These are phyloP conservation scores for Castanopsis chinensis DNA, from an alignment of 306 rosid species.

Conservation along the genomic window DNA sequence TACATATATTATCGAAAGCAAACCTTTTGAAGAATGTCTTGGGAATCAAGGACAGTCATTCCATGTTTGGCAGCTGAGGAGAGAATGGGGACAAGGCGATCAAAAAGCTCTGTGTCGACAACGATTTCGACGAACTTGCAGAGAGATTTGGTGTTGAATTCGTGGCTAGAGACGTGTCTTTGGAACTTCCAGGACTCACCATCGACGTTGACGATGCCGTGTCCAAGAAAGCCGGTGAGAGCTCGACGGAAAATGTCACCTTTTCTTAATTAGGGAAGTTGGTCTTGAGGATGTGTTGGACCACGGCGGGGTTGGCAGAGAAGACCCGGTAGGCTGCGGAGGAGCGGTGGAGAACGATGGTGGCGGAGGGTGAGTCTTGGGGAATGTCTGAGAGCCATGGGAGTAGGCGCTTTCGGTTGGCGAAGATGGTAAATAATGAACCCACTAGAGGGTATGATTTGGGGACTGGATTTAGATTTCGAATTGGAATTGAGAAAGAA, in stretches of 20 bases:
- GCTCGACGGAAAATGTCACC: slow-evolving; percentile 1
- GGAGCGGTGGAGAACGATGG: too few species aligned
- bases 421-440: neutral
- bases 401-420: too few species aligned
- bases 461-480: slow-evolving; percentile 24
- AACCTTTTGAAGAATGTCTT: too few species aligned
- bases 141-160: too few species aligned
- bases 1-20: slow-evolving; percentile 49
- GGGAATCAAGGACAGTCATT: neutral
- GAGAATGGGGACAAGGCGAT: neutral
- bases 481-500: neutral
- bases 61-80: neutral
- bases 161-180: too few species aligned
- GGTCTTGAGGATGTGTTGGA: slow-evolving; percentile 1
- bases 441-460: slow-evolving; percentile 57
- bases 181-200: too few species aligned
- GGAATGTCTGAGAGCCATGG: neutral
- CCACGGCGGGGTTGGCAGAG: neutral
- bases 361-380: slow-evolving; percentile 18
- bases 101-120: slow-evolving; percentile 16
- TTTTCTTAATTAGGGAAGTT: slow-evolving; percentile 31
- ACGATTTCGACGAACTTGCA: too few species aligned
- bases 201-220: too few species aligned
- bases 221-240: slow-evolving; percentile 26
- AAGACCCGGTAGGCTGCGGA: neutral